Conservation (phyloP, 768 basidiomycete species). For the Leccinum disarticulatum region DNA sequence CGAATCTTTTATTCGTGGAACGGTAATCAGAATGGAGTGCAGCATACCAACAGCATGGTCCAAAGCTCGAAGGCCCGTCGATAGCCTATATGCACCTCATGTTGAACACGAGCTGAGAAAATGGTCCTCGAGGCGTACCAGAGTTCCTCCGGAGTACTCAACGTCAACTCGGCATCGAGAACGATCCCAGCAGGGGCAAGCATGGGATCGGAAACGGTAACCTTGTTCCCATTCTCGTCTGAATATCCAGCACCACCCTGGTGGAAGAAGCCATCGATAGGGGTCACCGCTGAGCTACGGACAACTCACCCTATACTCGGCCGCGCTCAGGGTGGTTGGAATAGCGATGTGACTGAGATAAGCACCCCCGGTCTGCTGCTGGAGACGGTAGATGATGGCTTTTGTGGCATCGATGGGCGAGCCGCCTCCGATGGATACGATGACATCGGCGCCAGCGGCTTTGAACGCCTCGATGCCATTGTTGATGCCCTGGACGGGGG, state of each 20-base stretch:
- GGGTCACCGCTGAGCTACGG: neutral
- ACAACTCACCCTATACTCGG: slow-evolving; percentile 62
- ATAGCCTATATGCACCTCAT: slow-evolving; percentile 50
- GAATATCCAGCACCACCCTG: slow-evolving; percentile 71
- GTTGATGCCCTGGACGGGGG: slow-evolving; percentile 65
- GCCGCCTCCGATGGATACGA: slow-evolving; percentile 77
- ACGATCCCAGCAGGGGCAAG: slow-evolving; percentile 73
- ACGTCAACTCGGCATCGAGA: slow-evolving; percentile 72
- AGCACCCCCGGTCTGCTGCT: slow-evolving; percentile 52
- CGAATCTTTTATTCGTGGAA: neutral
- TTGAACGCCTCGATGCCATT: slow-evolving; percentile 56
- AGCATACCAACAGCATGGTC: slow-evolving; percentile 74
- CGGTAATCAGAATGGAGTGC: neutral
- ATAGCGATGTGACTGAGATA: slow-evolving; percentile 71
- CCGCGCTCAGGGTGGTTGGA: slow-evolving; percentile 79
- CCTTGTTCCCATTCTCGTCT: slow-evolving; percentile 67
- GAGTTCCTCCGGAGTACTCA: slow-evolving; percentile 69
- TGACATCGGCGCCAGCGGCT: slow-evolving; percentile 58
- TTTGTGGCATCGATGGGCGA: slow-evolving; percentile 81
- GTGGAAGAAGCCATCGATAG: slow-evolving; percentile 2
- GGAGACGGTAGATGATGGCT: slow-evolving; percentile 62
- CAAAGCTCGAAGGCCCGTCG: slow-evolving; percentile 74
- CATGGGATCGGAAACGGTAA: slow-evolving; percentile 48
- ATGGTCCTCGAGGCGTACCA: slow-evolving; percentile 45
- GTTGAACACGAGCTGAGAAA: slow-evolving; percentile 9